Evolutionary conservation across 2,329 filamentous ascomycete species (phyloP).

Genomic region (Chrysosporium keratinophilum): DNA sequence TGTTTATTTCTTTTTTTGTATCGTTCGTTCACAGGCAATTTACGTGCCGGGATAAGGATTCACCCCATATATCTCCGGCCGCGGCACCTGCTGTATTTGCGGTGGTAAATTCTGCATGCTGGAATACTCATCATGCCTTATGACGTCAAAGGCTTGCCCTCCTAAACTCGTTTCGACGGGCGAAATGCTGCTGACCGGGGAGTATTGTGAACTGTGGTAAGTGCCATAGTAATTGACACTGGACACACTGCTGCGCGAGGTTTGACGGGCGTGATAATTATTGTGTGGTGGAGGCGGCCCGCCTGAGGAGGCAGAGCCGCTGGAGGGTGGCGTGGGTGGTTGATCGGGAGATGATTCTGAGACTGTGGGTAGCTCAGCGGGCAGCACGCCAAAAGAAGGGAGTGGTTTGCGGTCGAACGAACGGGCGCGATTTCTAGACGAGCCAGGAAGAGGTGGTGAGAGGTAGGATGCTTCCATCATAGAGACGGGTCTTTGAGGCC

Average conservation of each 20-base stretch:
- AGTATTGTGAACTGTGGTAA: neutral
- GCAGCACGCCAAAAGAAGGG: neutral
- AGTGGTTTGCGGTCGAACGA: constrained; percentile 3
- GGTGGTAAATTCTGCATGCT: neutral
- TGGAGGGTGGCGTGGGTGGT: constrained; percentile 4
- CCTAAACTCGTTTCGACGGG: neutral
- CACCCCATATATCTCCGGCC: neutral
- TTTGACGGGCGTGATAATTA: neutral
- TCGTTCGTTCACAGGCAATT: neutral
- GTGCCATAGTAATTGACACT: neutral
- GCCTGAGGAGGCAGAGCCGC: neutral
- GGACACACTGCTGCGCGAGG: constrained; percentile 4
- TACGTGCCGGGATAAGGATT: constrained; percentile 1
- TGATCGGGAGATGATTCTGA: neutral
- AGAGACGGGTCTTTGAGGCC: constrained; percentile 1
- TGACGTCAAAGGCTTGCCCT: neutral
- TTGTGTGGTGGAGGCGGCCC: neutral
- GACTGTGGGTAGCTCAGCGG: neutral
- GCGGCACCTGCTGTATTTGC: neutral
- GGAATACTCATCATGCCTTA: neutral
- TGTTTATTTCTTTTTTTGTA: neutral
- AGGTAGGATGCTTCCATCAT: constrained; percentile 1
- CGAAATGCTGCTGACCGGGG: constrained; percentile 6
- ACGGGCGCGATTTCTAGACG: neutral
- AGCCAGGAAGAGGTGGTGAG: neutral